phyloP scores from a whole-genome alignment of 2,329 filamentous ascomycete genomes.

The Calonectria fujianensis region DNA sequence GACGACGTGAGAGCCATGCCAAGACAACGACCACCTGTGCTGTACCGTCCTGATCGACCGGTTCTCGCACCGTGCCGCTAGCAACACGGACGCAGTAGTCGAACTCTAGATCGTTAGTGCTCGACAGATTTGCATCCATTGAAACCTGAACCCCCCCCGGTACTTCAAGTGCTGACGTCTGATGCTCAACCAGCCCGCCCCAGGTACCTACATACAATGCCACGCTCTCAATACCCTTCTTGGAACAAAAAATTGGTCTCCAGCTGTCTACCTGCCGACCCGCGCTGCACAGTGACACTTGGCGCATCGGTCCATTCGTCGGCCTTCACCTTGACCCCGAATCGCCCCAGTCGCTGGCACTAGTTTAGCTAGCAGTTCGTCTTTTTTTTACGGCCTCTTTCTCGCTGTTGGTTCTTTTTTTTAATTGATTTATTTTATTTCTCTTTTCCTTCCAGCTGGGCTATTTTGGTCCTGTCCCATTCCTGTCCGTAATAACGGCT shows the following conservation, averaged over 20 bases:
- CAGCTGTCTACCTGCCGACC: background rate
- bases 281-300: background rate
- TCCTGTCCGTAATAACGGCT: background rate
- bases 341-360: background rate
- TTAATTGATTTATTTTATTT: background rate
- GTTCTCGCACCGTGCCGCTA: background rate
- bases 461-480: constrained; percentile 1
- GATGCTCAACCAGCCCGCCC: background rate
- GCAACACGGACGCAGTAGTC: constrained; percentile 25
- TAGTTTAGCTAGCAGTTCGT: background rate
- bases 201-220: constrained; percentile 25
- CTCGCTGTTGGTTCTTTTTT: background rate
- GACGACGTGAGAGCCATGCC: background rate
- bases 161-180: constrained; percentile 17
- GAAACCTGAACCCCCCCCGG: constrained; percentile 14
- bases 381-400: background rate
- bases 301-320: constrained; percentile 3
- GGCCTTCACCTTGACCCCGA: constrained; percentile 12
- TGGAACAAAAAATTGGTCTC: background rate
- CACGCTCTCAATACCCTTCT: constrained; percentile 11
- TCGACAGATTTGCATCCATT: constrained; percentile 13
- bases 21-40: background rate
- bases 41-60: background rate
- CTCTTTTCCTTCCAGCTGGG: background rate
- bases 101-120: constrained; percentile 4